phyloP scores from a whole-genome alignment of 805 yeast genomes.

The Candida arabinofermentans region DNA sequence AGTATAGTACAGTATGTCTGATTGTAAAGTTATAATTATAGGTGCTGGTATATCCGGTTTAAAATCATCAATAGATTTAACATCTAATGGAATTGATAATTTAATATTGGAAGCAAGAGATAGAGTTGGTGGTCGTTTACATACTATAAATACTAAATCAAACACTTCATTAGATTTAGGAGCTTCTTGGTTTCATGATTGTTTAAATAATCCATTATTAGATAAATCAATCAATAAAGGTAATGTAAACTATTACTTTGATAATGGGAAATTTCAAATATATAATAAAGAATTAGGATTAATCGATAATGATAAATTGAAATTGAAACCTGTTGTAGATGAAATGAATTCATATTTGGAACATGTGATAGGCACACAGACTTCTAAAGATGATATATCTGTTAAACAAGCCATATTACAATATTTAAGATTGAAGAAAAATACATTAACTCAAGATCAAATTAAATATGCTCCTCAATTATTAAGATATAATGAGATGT shows the following conservation, averaged over 20 bases:
- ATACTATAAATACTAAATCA: slow-evolving; percentile 34
- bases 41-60: slow-evolving; percentile 57
- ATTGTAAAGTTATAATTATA: slow-evolving; percentile 40
- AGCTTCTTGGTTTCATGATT: slow-evolving; percentile 90
- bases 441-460: slow-evolving; percentile 48
- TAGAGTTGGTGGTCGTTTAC: slow-evolving; percentile 65
- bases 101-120: slow-evolving; percentile 47
- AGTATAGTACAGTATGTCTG: too few relatives aligned
- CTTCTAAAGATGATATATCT: slow-evolving; percentile 47
- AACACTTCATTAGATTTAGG: slow-evolving; percentile 61
- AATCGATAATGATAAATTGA: slow-evolving; percentile 50
- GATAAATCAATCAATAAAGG: slow-evolving; percentile 36
- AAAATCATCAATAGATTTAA: slow-evolving; percentile 42
- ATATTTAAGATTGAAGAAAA: slow-evolving; percentile 43
- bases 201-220: slow-evolving; percentile 60
- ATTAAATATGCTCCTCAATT: slow-evolving; percentile 45
- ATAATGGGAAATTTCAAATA: slow-evolving; percentile 24
- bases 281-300: slow-evolving; percentile 22
- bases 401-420: slow-evolving; percentile 45
- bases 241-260: slow-evolving; percentile 29
- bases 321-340: slow-evolving; percentile 32
- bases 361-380: slow-evolving; percentile 10
- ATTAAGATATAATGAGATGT: slow-evolving; percentile 56
- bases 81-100: slow-evolving; percentile 33
- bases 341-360: slow-evolving; percentile 27